A percentile compares a stretch with the other conserved stretches of the same genome.
These are phyloP conservation scores for Tritrichomonas musculus DNA, from an alignment of 208 protist genomes.

Conservation along the genomic window DNA sequence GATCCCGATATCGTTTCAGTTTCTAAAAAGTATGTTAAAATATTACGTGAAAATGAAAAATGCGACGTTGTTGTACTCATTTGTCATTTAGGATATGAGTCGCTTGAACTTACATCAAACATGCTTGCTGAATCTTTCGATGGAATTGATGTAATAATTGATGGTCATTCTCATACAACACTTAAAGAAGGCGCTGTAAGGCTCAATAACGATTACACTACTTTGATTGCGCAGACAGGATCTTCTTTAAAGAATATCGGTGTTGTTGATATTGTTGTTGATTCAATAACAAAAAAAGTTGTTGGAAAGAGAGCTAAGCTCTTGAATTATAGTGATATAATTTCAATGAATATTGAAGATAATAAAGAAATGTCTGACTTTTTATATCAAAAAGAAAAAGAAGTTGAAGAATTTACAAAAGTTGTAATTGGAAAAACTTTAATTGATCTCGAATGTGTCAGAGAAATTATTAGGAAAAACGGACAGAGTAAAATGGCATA, in stretches of 20 bases:
- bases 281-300: not conserved
- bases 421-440: not conserved
- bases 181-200: not conserved
- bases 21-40: not conserved
- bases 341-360: no score
- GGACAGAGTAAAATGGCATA: not conserved
- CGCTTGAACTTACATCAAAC: not conserved
- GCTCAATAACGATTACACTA: not conserved
- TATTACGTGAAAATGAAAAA: not conserved
- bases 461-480: not conserved
- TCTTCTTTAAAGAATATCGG: not conserved
- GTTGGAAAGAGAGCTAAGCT: not conserved
- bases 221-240: not conserved
- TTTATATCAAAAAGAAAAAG: not conserved
- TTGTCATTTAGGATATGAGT: not conserved
- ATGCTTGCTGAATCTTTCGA: not conserved
- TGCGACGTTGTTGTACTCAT: not conserved
- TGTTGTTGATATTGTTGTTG: not conserved
- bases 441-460: not conserved
- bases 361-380: not conserved
- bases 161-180: not conserved
- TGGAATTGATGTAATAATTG: not conserved
- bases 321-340: not conserved
- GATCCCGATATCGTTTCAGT: not conserved
- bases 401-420: not conserved